These are phyloP conservation scores for Pythium phragmiticola DNA, from an alignment of 352 stramenopile genomes.

Conservation along the genomic window DNA sequence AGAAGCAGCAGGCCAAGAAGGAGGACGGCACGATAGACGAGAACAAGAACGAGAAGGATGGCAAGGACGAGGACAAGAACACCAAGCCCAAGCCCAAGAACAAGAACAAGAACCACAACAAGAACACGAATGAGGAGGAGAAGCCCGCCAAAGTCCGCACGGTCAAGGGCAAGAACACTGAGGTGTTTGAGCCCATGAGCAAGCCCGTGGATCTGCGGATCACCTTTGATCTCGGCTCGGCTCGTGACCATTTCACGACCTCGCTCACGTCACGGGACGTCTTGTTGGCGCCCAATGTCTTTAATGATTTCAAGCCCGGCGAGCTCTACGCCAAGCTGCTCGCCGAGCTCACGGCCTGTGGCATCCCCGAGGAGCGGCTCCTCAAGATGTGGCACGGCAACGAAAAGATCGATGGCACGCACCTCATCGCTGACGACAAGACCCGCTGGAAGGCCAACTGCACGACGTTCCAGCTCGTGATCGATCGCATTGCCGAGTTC, in stretches of 20 bases:
- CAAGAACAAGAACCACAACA: conserved; percentile 11
- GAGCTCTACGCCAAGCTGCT: conserved; percentile 72
- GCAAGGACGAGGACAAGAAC: conserved; percentile 12
- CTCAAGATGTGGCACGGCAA: conserved; percentile 87
- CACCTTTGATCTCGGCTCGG: conserved; percentile 60
- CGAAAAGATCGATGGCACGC: conserved; percentile 90
- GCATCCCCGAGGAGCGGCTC: conserved; percentile 58
- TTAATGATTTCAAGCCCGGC: conserved; percentile 69
- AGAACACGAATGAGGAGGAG: conserved; percentile 1
- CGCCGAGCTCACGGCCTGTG: conserved; percentile 60
- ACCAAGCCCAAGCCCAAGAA: conserved; percentile 15
- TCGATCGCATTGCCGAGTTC: conserved; percentile 80
- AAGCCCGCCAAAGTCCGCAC: conserved; percentile 21
- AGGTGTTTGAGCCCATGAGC: conserved; percentile 68
- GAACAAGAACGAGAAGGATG: conserved; percentile 14
- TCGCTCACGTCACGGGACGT: conserved; percentile 58
- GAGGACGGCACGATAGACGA: conserved; percentile 30
- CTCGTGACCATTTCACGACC: conserved; percentile 58
- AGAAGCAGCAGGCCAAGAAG: conserved; percentile 22
- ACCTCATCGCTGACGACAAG: conserved; percentile 92
- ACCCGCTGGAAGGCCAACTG: conserved; percentile 73
- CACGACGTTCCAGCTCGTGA: conserved; percentile 82
- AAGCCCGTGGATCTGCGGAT: conserved; percentile 70
- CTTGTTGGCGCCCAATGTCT: conserved; percentile 70
- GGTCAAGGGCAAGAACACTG: conserved; percentile 73